Percentiles rank a stretch among this genome's conserved stretches.
phyloP scores from a whole-genome alignment of 2,329 filamentous ascomycete species.

The Neopestalotiopsis rosae region DNA sequence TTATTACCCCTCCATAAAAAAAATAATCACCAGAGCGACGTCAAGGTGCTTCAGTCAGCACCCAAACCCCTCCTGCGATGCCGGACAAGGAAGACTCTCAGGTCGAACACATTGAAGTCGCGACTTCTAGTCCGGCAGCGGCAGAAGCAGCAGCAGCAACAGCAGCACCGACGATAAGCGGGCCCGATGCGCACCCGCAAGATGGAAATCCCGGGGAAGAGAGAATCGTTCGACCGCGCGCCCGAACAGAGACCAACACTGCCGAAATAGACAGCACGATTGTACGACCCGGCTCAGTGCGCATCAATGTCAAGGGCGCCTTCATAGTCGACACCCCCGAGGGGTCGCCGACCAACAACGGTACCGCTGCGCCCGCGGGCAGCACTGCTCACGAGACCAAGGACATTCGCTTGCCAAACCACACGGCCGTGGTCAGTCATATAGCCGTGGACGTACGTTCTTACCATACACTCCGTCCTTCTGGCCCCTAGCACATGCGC shows the following conservation, averaged over 20 bases:
- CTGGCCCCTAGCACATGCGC: not conserved
- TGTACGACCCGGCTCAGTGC: conserved; percentile 72
- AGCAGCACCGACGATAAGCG: not conserved
- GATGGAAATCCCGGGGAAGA: not conserved
- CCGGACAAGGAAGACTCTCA: conserved; percentile 28
- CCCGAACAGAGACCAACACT: conserved; percentile 51
- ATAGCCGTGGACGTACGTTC: conserved; percentile 84
- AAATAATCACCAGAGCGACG: not conserved
- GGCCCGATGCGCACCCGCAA: not conserved
- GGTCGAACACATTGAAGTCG: conserved; percentile 20
- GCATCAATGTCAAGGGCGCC: conserved; percentile 95
- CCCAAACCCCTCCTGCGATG: conserved; percentile 11
- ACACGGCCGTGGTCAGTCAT: conserved; percentile 94
- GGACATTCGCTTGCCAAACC: conserved; percentile 95
- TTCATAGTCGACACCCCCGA: conserved; percentile 91
- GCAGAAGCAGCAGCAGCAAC: not conserved
- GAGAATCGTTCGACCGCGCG: conserved; percentile 27
- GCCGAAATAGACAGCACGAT: conserved; percentile 67
- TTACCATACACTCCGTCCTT: not conserved
- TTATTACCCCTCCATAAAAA: conserved; percentile 16
- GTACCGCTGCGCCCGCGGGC: conserved; percentile 44
- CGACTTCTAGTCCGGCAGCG: not conserved
- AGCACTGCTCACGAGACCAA: conserved; percentile 71
- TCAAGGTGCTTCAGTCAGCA: not conserved
- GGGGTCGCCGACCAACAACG: conserved; percentile 55